These are phyloP conservation scores for Tetracentron sinense DNA, from an alignment of 164 flowering plant genomes.

Conservation along the genomic window DNA sequence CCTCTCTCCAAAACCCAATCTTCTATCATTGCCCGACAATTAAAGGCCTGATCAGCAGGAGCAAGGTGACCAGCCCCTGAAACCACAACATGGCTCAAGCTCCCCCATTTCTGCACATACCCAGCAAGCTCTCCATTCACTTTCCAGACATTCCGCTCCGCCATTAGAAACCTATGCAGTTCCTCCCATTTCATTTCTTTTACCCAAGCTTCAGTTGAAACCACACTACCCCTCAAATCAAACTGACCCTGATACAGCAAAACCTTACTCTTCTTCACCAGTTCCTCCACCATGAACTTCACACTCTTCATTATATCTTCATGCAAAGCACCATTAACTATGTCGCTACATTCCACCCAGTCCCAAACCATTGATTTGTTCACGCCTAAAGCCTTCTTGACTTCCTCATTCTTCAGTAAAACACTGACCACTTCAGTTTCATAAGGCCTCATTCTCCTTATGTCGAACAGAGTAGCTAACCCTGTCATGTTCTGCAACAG, in stretches of 20 bases:
- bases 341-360: conserved; percentile 57
- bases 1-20: conserved; percentile 74
- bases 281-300: conserved; percentile 49
- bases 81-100: conserved; percentile 59
- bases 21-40: conserved; percentile 72
- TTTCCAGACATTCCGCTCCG: conserved; percentile 65
- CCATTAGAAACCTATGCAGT: conserved; percentile 35
- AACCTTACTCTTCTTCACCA: conserved; percentile 37
- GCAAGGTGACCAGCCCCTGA: conserved; percentile 77
- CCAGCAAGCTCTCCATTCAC: conserved; percentile 59
- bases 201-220: conserved; percentile 69
- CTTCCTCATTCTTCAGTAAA: conserved; percentile 33
- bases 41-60: conserved; percentile 68
- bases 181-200: conserved; percentile 65
- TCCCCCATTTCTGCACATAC: conserved; percentile 74
- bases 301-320: conserved; percentile 86
- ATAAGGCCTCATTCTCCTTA: conserved; percentile 36
- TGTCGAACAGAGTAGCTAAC: conserved; percentile 25
- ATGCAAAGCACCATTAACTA: conserved; percentile 41
- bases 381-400: conserved; percentile 49
- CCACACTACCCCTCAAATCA: conserved; percentile 70
- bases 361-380: conserved; percentile 23
- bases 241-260: conserved; percentile 44
- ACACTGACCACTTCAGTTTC: conserved; percentile 26
- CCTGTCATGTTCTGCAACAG: conserved; percentile 24